Evolutionary conservation across 768 basidiomycete species (phyloP).

Genomic region (Trametopsis cervina): DNA sequence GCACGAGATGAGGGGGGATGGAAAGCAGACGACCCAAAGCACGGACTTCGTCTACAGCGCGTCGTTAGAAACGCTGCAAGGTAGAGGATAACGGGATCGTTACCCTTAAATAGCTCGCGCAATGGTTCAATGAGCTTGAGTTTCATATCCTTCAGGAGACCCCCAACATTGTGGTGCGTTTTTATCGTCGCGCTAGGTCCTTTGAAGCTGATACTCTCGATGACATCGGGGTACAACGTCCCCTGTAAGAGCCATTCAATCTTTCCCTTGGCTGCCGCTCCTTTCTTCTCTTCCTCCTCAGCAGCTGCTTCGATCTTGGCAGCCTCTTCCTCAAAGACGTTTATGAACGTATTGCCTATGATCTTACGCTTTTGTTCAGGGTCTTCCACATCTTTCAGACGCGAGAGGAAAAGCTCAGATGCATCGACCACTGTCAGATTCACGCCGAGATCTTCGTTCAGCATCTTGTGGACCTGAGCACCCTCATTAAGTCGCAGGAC

Average conservation of each 20-base stretch:
- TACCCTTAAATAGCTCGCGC: conserved; percentile 97
- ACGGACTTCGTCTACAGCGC: conserved; percentile 83
- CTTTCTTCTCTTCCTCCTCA: conserved; percentile 63
- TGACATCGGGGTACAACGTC: conserved; percentile 97
- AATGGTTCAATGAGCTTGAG: conserved; percentile 97
- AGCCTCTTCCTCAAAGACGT: conserved; percentile 95
- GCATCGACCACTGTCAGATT: conserved; percentile 96
- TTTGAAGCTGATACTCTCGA: conserved; percentile 99
- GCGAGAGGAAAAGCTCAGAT: conserved; percentile 84
- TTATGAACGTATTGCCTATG: conserved; percentile 98
- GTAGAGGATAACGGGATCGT: conserved; percentile 9
- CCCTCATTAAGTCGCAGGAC: conserved; percentile 91
- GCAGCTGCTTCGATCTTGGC: conserved; percentile 79
- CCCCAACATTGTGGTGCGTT: conserved; percentile 99
- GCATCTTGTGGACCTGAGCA: conserved; percentile 86
- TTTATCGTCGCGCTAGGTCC: conserved; percentile 99
- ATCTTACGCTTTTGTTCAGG: conserved; percentile 97
- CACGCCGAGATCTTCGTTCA: conserved; percentile 88
- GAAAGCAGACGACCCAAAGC: conserved; percentile 83
- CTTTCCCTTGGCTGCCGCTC: conserved; percentile 72
- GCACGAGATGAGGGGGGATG: conserved; percentile 90
- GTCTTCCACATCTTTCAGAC: conserved; percentile 88
- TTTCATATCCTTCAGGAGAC: conserved; percentile 94
- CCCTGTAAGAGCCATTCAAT: conserved; percentile 98
- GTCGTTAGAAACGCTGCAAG: background rate